phyloP scores from a whole-genome alignment of 345 rosid genomes.

The Populus davidiana region DNA sequence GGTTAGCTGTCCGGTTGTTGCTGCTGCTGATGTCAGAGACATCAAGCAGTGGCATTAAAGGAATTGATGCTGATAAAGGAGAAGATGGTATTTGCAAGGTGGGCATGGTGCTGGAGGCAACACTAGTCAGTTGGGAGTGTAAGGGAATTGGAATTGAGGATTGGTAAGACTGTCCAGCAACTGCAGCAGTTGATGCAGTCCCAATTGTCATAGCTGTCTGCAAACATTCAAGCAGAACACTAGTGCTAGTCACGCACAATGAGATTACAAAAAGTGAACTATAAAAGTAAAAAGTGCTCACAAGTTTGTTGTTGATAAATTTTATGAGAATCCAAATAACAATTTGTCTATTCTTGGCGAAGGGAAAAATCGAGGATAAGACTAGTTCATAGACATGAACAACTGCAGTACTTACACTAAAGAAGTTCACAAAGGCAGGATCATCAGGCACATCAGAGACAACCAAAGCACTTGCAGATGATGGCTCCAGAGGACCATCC shows the following conservation, averaged over 20 bases:
- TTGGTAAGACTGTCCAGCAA: conserved; percentile 48
- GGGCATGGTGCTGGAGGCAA: conserved; percentile 38
- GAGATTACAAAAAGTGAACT: background rate
- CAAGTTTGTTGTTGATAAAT: background rate
- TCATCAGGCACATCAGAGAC: conserved; percentile 63
- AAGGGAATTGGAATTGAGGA: conserved; percentile 39
- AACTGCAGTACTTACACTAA: conserved; percentile 51
- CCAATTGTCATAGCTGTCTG: conserved; percentile 71
- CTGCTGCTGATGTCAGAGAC: conserved; percentile 38
- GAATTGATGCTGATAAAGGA: conserved; percentile 42
- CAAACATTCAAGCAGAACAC: conserved; percentile 24
- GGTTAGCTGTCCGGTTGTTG: conserved; percentile 43
- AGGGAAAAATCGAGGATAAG: background rate
- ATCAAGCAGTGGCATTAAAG: conserved; percentile 50
- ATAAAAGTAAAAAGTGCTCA: no score
- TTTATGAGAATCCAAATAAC: no score
- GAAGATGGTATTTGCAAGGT: conserved; percentile 49
- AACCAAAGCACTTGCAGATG: conserved; percentile 42
- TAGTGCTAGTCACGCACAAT: conserved; percentile 3
- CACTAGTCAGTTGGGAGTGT: conserved; percentile 41
- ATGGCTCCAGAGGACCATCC: conserved; percentile 86
- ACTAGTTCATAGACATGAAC: background rate
- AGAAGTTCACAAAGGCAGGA: conserved; percentile 80
- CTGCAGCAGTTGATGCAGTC: conserved; percentile 36
- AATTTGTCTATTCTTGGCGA: background rate